Base-by-base conservation (phyloP, 306 rosid species). In the Prinsepia uniflora region DNA sequence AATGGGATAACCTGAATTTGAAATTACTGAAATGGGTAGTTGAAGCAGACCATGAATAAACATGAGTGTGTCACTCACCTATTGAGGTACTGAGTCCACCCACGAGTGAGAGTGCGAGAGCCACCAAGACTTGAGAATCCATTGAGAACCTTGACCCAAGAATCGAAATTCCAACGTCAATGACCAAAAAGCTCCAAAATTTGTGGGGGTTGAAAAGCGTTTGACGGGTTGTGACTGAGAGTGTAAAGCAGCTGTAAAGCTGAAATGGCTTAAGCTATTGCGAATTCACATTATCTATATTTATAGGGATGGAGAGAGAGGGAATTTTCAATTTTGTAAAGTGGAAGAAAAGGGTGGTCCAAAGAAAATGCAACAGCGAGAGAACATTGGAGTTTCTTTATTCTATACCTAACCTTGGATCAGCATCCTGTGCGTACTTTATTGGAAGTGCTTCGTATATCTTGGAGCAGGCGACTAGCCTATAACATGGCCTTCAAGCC, bases 1-100 rank as follows among this genome's bases (percentile, higher is more conserved):
- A 22, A 6, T 49, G 59, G 34, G 60, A 13, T 6, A 20, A 20
- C 47, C 39, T 12, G 41, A 66, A 63, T 17, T 68, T 46, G 55
- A 62, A 46, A 61, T 47, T 40, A 24, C 52, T 62, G 22, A 49
- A 62, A 7, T 72, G 76, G 66, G 66, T n/a, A 56, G 41, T n/a
- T 69, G 22, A 69, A 70, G 50, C 67, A 42, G 67, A n/a, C 30
- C 36, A 41, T 43, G 55, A 70, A 15, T 36, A 8, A 65, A 18
- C 73, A 57, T 5, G 57, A 17, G 43, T 52, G 9, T 19, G 36
- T n/a, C 14, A 61, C 80, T 17, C 55, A 95, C 99, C 99, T 44
- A 95, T 7, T 69, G 99, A 95, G 77, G 96, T 95, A 59, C 97
- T 95, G 71, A 81, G 53, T 63, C 99, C 99, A 74, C 97, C 99